phyloP scores from a whole-genome alignment of 805 yeast species.

The Yamadazyma laniorum region DNA sequence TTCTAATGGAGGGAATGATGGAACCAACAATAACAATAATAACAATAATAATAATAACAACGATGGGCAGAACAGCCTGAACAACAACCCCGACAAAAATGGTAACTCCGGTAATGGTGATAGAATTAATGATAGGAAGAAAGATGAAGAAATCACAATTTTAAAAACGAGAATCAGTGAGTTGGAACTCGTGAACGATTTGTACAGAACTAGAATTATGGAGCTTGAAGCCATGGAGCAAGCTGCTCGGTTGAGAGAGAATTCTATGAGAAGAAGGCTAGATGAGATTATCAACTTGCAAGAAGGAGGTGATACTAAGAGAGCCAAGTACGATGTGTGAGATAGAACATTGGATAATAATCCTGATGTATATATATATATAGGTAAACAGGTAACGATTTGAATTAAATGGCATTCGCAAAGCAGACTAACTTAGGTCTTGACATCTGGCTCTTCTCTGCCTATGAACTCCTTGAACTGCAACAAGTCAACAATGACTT shows the following conservation, averaged over 20 bases:
- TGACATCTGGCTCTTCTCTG: constrained; percentile 84
- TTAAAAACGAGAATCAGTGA: constrained; percentile 80
- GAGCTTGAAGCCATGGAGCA: constrained; percentile 74
- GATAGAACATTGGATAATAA: neutral
- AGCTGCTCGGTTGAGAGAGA: constrained; percentile 52
- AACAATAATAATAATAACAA: neutral
- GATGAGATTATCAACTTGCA: constrained; percentile 41
- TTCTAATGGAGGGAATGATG: neutral
- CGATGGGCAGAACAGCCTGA: neutral
- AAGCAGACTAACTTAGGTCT: constrained; percentile 42
- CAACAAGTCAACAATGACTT: constrained; percentile 63
- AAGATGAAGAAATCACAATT: constrained; percentile 32
- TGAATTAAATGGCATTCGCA: neutral
- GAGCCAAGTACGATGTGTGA: constrained; percentile 6
- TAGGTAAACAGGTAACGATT: neutral
- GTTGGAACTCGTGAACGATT: constrained; percentile 85
- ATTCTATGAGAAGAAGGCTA: constrained; percentile 45
- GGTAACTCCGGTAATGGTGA: constrained; percentile 6
- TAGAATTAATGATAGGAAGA: neutral
- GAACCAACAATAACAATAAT: constrained; percentile 11
- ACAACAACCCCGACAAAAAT: constrained; percentile 5
- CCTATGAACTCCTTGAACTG: constrained; percentile 73
- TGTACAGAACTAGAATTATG: constrained; percentile 76
- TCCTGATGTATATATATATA: neutral
- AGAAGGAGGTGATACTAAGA: constrained; percentile 18